Conservation (phyloP, 2,329 filamentous ascomycete genomes). For the Exutisphaerella laricina region DNA sequence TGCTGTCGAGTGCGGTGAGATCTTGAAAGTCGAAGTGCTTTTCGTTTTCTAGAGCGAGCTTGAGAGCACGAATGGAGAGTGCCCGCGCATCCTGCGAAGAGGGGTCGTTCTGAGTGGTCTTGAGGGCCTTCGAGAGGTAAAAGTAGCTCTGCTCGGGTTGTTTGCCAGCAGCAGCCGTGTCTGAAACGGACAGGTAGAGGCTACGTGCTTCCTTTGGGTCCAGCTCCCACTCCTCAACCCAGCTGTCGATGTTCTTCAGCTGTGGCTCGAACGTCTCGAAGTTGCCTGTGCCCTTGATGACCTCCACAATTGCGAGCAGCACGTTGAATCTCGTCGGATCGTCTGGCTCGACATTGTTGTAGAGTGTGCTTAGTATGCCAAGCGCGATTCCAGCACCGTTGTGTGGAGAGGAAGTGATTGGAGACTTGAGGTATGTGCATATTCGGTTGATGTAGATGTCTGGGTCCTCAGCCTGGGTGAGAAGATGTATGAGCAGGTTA, state of each 20-base stretch:
- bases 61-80: slow-evolving; percentile 59
- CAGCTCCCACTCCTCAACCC: slow-evolving; percentile 78
- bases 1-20: slow-evolving; percentile 63
- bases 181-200: slow-evolving; percentile 75
- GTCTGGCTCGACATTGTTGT: slow-evolving; percentile 79
- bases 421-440: slow-evolving; percentile 83
- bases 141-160: slow-evolving; percentile 70
- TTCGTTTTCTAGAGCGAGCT: slow-evolving; percentile 60
- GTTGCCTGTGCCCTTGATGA: slow-evolving; percentile 58
- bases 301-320: slow-evolving; percentile 78
- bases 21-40: slow-evolving; percentile 69
- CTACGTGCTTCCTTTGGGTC: slow-evolving; percentile 78
- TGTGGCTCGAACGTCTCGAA: slow-evolving; percentile 82
- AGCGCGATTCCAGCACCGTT: slow-evolving; percentile 83
- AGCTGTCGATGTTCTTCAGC: slow-evolving; percentile 73
- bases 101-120: slow-evolving; percentile 61
- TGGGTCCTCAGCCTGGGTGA: slow-evolving; percentile 77
- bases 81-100: slow-evolving; percentile 51
- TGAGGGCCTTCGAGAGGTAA: slow-evolving; percentile 70
- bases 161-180: slow-evolving; percentile 70
- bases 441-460: slow-evolving; percentile 82
- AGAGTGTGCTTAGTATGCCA: slow-evolving; percentile 86
- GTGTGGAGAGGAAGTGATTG: slow-evolving; percentile 75
- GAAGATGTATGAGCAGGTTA: slow-evolving; percentile 92
- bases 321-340: slow-evolving; percentile 84